A percentile compares a stretch with the other conserved stretches of the same genome.
These are phyloP conservation scores for Calonectria pseudoturangicola DNA, from an alignment of 2,329 filamentous ascomycete genomes.

Conservation along the genomic window DNA sequence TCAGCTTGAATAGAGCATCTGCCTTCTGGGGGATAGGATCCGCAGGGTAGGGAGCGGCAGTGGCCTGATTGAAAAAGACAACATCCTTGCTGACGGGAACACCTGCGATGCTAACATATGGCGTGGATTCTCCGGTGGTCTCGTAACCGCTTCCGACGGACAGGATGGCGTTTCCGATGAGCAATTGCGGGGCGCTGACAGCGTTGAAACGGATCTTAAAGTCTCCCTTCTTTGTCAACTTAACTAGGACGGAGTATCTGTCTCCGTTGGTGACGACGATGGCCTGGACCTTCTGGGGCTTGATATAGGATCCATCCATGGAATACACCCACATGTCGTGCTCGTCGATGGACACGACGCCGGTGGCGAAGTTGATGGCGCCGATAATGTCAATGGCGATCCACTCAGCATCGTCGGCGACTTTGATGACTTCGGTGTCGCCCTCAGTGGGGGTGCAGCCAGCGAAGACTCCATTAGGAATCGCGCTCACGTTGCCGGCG, in stretches of 20 bases:
- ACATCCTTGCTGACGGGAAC: slow-evolving; percentile 62
- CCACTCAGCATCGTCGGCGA: slow-evolving; percentile 61
- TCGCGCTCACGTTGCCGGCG: slow-evolving; percentile 57
- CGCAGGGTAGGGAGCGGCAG: slow-evolving; percentile 68
- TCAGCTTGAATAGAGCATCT: slow-evolving; percentile 67
- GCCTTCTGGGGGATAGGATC: slow-evolving; percentile 63
- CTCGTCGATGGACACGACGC: slow-evolving; percentile 69
- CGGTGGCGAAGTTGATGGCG: slow-evolving; percentile 67
- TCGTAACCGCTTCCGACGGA: slow-evolving; percentile 54
- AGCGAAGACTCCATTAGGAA: slow-evolving; percentile 66
- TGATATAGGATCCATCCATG: slow-evolving; percentile 72
- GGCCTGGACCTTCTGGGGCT: slow-evolving; percentile 69
- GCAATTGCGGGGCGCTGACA: slow-evolving; percentile 70
- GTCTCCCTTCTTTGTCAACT: slow-evolving; percentile 66
- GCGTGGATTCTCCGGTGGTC: slow-evolving; percentile 52
- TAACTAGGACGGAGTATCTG: slow-evolving; percentile 71
- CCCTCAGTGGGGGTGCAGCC: slow-evolving; percentile 69
- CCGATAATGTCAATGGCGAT: slow-evolving; percentile 73
- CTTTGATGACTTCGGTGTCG: slow-evolving; percentile 63
- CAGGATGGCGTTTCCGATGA: slow-evolving; percentile 71
- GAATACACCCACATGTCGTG: slow-evolving; percentile 73
- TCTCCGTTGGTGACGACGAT: slow-evolving; percentile 70
- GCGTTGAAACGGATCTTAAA: slow-evolving; percentile 74
- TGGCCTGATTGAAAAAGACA: slow-evolving; percentile 65
- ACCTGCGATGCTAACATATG: slow-evolving; percentile 72